Evolutionary conservation across 1,284 basidiomycete genomes (phyloP), one percentile per base, ranked within the genome.

Genomic region (Ustilago trichophora): DNA sequence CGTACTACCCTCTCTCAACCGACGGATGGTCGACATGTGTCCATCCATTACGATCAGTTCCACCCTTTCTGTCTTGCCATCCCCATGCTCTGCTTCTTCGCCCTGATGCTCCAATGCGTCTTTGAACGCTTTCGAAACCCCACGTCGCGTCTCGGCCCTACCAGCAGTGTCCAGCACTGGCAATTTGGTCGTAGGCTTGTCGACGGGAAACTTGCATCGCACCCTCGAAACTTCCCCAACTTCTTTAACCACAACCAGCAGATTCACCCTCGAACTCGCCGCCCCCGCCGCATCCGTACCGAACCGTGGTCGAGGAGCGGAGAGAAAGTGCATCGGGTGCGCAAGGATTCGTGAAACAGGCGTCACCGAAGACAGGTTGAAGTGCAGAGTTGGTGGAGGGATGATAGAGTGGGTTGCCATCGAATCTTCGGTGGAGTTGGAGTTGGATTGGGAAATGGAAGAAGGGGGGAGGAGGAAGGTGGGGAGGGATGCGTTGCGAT

Each of bases 1-100:
- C 11, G 16, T 2, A 19, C 15, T 21, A 2, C 9, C 6, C 5
- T 47, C 40, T 3, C 34, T 8, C 9, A 51, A n/a, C 10, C 46
- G 49, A 2, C 18, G 25, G 13, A 52, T 29, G 21, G 19, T 2
- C 1, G 48, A 41, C 33, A 62, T 55, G 0, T 43, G 4, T 2
- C 64, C 64, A 24, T 67, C 64, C 52, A 67, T 56, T 3, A 67
- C 64, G 7, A 49, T 13, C 15, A 67, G 18, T 22, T 59, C 44
- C 0, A 56, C 25, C 2, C 55, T 16, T 4, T 55, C 55, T 0
- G 47, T 47, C 26, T 32, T 50, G 0, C 55, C 54, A 21, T 50
- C 58, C 16, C 43, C 37, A 7, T 18, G 7, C 38, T 40, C 12
- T 5, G 21, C n/a, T 21, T 37, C 3, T 19, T 2, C 8, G 24